Conservation (phyloP, 192 early-diverging fungal genomes). For the Coemansia sp. region DNA sequence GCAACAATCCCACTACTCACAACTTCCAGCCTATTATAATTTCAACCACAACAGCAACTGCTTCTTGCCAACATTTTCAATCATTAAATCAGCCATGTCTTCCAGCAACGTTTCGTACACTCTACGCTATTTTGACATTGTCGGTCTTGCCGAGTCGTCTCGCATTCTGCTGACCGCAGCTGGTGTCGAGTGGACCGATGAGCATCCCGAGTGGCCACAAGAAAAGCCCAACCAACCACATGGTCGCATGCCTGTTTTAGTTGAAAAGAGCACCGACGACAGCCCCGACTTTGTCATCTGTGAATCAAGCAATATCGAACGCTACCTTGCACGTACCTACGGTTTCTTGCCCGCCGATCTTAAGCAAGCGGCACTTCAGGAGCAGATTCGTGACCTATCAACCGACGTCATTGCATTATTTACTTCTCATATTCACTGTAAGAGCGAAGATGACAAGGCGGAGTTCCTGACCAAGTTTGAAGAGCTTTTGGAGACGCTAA, state of each 20-base stretch:
- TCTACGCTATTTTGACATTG: conserved; percentile 27
- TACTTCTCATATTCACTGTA: background rate
- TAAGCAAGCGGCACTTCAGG: conserved; percentile 33
- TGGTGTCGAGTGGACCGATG: conserved; percentile 38
- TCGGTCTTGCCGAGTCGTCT: conserved; percentile 21
- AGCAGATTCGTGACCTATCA: conserved; percentile 17
- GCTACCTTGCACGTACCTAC: conserved; percentile 54
- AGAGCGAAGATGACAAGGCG: conserved; percentile 10
- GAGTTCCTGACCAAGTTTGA: background rate
- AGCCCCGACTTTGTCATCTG: conserved; percentile 13
- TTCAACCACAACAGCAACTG: too few relatives aligned
- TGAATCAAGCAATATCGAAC: conserved; percentile 54
- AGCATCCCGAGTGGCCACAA: conserved; percentile 25
- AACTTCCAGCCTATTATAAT: too few relatives aligned
- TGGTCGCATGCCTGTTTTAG: conserved; percentile 32
- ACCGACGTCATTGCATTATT: conserved; percentile 7
- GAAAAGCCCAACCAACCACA: conserved; percentile 28
- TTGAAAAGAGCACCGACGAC: conserved; percentile 23
- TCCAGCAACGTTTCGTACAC: conserved; percentile 5
- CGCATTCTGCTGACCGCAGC: conserved; percentile 37
- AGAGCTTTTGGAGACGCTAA: conserved; percentile 15
- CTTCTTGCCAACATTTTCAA: too few relatives aligned
- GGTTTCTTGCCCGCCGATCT: conserved; percentile 28
- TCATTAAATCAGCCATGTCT: too few relatives aligned
- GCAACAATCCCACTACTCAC: too few relatives aligned